Evolutionary conservation across 805 yeast species (phyloP), one percentile per base, ranked within the genome.

Genomic region (Pichia ethanolica): DNA sequence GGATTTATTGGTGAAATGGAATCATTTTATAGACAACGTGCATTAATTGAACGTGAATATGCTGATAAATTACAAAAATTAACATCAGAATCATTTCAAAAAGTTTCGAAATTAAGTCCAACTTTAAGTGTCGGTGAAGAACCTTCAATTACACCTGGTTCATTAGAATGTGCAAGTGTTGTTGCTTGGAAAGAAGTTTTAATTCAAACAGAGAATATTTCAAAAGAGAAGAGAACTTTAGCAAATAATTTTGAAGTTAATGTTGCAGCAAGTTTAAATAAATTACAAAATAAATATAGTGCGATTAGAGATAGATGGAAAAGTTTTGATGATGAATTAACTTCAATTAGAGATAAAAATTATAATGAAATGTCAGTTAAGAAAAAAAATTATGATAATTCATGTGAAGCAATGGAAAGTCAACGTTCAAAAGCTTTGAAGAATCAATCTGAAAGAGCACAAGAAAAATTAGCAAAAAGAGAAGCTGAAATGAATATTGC

Each of bases 141-240:
- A 14, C 99, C 99, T 0, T 77, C 81, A 39, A 78, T 87, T 40
- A 93, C 99, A 0, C 98, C 99, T 0, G 99, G 99, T 0, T 89
- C 97, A 0, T 71, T 91, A 45, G 98, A 93, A 62, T 77, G 86
- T 55, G 96, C 97, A 0, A 74, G 86, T 13, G 69, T 90, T 53
- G 95, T 87, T 11, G 79, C 95, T 1, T 91, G 99, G 99, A 88
- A 79, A 42, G 95, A 89, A 55, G 78, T 90, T 7, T 74, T 91
- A 51, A 75, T 85, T 4, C 93, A 88, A 61, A 87, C 96, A 1
- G 97, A 90, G 65, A 70, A 75, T 27, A 77, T 86, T 37, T 83
- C 96, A 36, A 78, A 74, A 47, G 95, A 86, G 57, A 82, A 81
- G 56, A 62, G 64, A 28, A 67, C 74, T 45, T 73, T 90, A 44